Conservation (phyloP, 1,284 basidiomycete species). For the Blastosporella zonata region DNA sequence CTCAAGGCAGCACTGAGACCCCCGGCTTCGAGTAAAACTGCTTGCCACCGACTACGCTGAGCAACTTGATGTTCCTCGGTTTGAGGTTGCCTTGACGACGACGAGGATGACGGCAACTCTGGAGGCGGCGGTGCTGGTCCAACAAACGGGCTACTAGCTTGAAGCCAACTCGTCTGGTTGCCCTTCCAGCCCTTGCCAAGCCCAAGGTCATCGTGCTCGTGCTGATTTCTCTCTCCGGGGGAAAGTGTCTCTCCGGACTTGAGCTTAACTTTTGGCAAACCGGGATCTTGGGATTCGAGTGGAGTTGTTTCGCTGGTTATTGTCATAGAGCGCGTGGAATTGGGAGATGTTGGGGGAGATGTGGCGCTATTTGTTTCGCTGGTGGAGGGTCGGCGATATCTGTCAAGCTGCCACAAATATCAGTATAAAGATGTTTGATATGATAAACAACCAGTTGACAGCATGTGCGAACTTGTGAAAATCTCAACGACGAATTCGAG, state of each 20-base stretch:
- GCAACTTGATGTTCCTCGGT: constrained; percentile 41
- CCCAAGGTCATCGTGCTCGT: constrained; percentile 3
- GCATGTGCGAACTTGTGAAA: background rate
- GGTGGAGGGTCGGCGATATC: constrained; percentile 43
- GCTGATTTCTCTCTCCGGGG: constrained; percentile 16
- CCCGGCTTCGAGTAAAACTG: constrained; percentile 84
- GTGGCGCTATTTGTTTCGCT: constrained; percentile 18
- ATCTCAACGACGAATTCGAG: no score
- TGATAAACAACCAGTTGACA: background rate
- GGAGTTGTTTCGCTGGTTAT: constrained; percentile 11
- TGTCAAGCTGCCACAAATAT: constrained; percentile 42
- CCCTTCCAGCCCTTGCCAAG: constrained; percentile 15
- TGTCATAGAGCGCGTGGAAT: constrained; percentile 6
- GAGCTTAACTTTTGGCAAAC: constrained; percentile 21
- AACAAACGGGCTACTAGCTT: constrained; percentile 31
- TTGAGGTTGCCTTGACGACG: constrained; percentile 21
- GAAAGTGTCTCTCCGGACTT: constrained; percentile 26
- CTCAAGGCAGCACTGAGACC: constrained; percentile 85
- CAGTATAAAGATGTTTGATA: background rate
- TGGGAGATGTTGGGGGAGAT: constrained; percentile 12
- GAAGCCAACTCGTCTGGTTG: constrained; percentile 30
- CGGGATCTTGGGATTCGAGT: constrained; percentile 14
- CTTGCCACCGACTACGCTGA: constrained; percentile 78
- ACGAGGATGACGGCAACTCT: constrained; percentile 28
- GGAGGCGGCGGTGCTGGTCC: constrained; percentile 24